These are phyloP conservation scores for Trichosanthes truncata DNA, from an alignment of 306 rosid species.

Conservation along the genomic window DNA sequence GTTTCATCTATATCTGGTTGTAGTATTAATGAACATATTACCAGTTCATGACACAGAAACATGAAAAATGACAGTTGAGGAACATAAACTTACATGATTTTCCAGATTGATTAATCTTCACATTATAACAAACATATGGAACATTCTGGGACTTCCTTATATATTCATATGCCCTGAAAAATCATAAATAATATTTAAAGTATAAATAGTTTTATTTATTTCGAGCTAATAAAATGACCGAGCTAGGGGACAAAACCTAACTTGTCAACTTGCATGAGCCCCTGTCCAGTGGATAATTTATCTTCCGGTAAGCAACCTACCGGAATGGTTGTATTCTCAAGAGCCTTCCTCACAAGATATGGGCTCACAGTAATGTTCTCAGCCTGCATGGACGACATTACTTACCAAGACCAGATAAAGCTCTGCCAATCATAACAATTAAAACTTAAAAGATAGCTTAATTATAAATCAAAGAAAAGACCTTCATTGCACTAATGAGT, in stretches of 20 bases:
- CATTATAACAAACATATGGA: conserved; percentile 69
- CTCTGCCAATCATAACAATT: conserved; percentile 12
- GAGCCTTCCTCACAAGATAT: conserved; percentile 75
- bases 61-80: not conserved
- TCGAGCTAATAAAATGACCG: conserved; percentile 10
- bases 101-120: conserved; percentile 64
- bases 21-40: not conserved
- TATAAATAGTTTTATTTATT: conserved; percentile 8
- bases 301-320: conserved; percentile 72
- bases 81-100: conserved; percentile 62
- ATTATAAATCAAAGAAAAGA: conserved; percentile 17
- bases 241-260: conserved; percentile 30
- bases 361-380: conserved; percentile 88
- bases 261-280: conserved; percentile 99
- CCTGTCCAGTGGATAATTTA: conserved; percentile 82
- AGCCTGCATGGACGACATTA: conserved; percentile 44
- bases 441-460: conserved; percentile 11
- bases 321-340: conserved; percentile 76
- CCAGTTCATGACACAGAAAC: not conserved
- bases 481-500: conserved; percentile 95
- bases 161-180: conserved; percentile 84
- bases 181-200: conserved; percentile 10
- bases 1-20: not conserved
- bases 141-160: conserved; percentile 41
- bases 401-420: conserved; percentile 16